Base-by-base conservation (phyloP, 176 grass and related monocot genomes). In the Triticum aestivum region DNA sequence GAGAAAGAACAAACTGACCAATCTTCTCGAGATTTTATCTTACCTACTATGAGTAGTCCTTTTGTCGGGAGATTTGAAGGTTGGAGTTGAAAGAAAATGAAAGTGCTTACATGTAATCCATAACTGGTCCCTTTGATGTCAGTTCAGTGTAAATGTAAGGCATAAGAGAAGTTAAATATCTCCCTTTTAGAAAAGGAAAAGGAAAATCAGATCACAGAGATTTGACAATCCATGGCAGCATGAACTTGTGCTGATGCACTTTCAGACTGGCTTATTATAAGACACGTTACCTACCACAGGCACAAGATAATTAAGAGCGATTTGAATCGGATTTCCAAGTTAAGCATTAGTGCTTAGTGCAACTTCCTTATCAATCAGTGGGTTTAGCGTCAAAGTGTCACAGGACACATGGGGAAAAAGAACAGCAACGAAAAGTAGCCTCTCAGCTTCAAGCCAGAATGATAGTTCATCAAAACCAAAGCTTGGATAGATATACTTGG, bases 31-130 rank as follows among this genome's bases (percentile, higher is more conserved):
- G 70, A 85, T 73, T 69, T 85, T 64, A 77, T 81, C 26, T 73
- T 18, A 39, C 29, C 26, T 67, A 65, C 26, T 44, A 65, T 15
- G 37, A 61, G 32, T 21, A 17, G 42, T 26, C 38, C 80, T 77
- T 85, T 82, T 20, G 79, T 72, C 89, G 23, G 82, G 1, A 30
- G 13, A 54, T 62, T 54, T 79, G 61, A 87, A 38, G 76, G 76
- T n/a, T 2, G 9, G 39, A 75, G n/a, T 64, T 71, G 29, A 85
- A 81, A 82, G 54, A 72, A 77, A 82, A 85, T 10, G 11, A 62
- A 85, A 41, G 77, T 69, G 85, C 85, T 85, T 77, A 77, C 82
- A 39, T 65, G 82, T 75, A 88, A 71, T 63, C 63, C 71, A 91
- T 52, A 37, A 52, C 39, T 18, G 5, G 62, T 69, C 78, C 78